Evolutionary conservation across 2,329 filamentous ascomycete genomes (phyloP), one percentile per base, ranked within the genome.

Genomic region (Chalaropsis ovoidea): DNA sequence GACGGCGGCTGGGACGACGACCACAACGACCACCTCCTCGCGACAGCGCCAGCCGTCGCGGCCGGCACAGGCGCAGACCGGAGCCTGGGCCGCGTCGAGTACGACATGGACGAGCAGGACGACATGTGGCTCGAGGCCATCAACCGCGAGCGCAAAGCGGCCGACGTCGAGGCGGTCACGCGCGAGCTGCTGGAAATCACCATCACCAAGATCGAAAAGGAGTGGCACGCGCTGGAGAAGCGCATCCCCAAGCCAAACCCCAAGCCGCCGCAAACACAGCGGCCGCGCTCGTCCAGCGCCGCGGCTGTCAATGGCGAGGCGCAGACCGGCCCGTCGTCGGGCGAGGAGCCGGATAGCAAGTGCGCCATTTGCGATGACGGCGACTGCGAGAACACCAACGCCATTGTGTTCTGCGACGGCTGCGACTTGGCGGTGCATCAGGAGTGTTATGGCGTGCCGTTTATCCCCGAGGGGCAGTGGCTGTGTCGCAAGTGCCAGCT

Each of bases 21-120:
- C 15, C 60, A 63, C 15, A 47, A 63, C 52, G 63, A 67, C 19
- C 63, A 65, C 22, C 43, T 66, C 13, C 24, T 64, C n/a, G 69
- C 73, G 27, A 67, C 69, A 4, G 66, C 68, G 8, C 71, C 70
- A 3, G 65, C 68, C 15, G 75, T 76, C 4, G 75, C 75, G 2
- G 13, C 52, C n/a, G 70, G 71, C 13, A 64, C 68, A 58, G 70
- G 72, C 31, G n/a, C 43, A 19, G 72, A 73, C 61, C 71, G 78
- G 19, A 72, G 73, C 43, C 82, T 95, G 47, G 90, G 90, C 13
- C 86, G 90, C 66, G 94, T 99, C 22, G 94, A 99, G 74, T 99
- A 99, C 74, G 94, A 99, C 74, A 99, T 99, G 94, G 94, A 99
- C 72, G 94, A 99, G 76, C 94, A 99, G 73, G 94, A 99, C 74